Base-by-base conservation (phyloP, 176 grass and related monocot genomes). In the Oryza punctata region DNA sequence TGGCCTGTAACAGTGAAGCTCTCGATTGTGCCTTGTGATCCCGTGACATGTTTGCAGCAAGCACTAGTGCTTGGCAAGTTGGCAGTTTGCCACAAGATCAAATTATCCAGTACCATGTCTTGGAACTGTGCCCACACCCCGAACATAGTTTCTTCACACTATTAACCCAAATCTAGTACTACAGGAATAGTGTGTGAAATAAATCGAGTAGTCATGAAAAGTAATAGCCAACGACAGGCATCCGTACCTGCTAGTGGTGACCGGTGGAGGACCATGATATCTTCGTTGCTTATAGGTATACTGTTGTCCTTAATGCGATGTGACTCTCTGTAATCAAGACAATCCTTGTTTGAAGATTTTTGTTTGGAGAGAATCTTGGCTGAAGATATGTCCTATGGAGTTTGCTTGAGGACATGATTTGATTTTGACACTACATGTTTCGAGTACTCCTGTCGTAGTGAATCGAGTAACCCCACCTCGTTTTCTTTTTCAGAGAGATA, bases 381-480 rank as follows among this genome's bases (percentile, higher is more conserved):
- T 75, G 61, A 59, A 80, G 69, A 86, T 75, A 49, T 75, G 69
- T 33, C 69, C 63, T 75, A 44, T 25, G 26, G 24, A 81, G 12
- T 47, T 64, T 75, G 65, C 67, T 50, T 81, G 28, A 13, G 64
- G 73, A 25, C 65, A 85, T 43, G 67, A 85, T 77, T 89, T 89
- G 77, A 64, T 65, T 57, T 81, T 68, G 46, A 73, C 29, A 74
- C 49, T 82, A 29, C 68, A 79, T 79, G 64, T 69, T 65, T 83
- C 69, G 8, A 50, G 12, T 33, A 77, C 23, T 74, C 25, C 10
- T 57, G 25, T 57, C 10, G 28, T 32, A 78, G 23, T 63, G 43
- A 87, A 76, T 75, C 78, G 64, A 73, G 73, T 38, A 44, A 65
- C 78, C 12, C 12, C 27, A 44, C 43, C 30, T 54, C 76, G 24